Conservation (phyloP, 2,329 filamentous ascomycete species). For the Lizonia empirigonia region DNA sequence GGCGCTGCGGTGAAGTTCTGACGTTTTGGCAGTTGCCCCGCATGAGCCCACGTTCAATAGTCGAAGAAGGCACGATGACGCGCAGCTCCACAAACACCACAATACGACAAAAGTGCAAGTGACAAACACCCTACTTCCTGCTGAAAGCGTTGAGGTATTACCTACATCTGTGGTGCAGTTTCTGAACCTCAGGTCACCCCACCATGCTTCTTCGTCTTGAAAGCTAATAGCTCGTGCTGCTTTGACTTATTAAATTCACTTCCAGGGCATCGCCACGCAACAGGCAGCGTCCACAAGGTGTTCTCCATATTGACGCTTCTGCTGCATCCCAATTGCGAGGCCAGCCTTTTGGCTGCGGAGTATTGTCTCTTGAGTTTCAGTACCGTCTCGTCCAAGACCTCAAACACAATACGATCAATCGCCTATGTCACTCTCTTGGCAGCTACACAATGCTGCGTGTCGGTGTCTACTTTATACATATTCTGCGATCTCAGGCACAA, state of each 20-base stretch:
- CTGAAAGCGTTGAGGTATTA: background rate
- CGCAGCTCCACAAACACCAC: slow-evolving; percentile 3
- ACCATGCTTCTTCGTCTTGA: background rate
- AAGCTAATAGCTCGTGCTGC: background rate
- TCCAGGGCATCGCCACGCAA: background rate
- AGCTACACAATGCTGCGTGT: background rate
- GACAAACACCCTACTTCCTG: background rate
- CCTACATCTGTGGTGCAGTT: background rate
- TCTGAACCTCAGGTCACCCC: background rate
- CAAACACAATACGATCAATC: slow-evolving; percentile 1
- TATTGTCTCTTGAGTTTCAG: slow-evolving; percentile 12
- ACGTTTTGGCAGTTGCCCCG: slow-evolving; percentile 15
- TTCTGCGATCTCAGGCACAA: slow-evolving; percentile 10
- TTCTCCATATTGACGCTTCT: background rate
- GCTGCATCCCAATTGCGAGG: background rate
- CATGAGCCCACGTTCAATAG: slow-evolving; percentile 4
- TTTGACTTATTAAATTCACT: background rate
- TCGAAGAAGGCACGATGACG: slow-evolving; percentile 10
- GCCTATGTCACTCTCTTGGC: slow-evolving; percentile 5
- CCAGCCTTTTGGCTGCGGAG: background rate
- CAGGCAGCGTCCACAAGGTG: no score
- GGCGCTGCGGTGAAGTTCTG: slow-evolving; percentile 9
- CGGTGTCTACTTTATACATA: background rate
- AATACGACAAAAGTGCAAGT: background rate
- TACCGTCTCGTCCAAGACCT: slow-evolving; percentile 6